These are phyloP conservation scores for Neurospora sp. DNA, from an alignment of 495 filamentous ascomycete genomes.

Conservation along the genomic window DNA sequence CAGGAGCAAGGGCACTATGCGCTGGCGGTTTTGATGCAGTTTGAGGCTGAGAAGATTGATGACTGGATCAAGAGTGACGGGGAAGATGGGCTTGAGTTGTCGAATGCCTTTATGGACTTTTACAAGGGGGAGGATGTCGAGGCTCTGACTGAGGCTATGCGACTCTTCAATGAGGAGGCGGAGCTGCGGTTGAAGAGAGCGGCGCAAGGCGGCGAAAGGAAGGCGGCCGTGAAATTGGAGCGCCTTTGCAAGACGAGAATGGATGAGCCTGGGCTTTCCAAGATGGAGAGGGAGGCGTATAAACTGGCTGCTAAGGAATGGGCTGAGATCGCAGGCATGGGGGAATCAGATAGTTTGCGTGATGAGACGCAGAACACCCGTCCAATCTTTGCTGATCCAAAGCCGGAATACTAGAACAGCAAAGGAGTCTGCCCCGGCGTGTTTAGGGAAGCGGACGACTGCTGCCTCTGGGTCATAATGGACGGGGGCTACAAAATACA, in stretches of 20 bases:
- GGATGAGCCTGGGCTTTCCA: not conserved
- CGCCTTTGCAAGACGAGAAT: not conserved
- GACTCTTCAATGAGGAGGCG: not conserved
- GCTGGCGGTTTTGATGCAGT: slow-evolving; percentile 19
- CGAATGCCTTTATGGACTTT: not conserved
- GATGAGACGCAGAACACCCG: not conserved
- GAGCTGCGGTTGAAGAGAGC: not conserved
- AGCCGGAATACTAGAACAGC: not conserved
- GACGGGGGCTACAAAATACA: not conserved
- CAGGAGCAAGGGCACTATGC: slow-evolving; percentile 6
- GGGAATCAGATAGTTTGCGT: not conserved
- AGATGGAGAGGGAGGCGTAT: not conserved
- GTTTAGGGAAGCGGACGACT: not conserved
- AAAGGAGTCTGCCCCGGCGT: not conserved
- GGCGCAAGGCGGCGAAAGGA: not conserved
- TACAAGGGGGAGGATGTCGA: not conserved
- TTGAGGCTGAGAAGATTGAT: slow-evolving; percentile 6
- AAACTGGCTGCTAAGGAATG: not conserved
- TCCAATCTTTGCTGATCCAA: not conserved
- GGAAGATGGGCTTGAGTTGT: not conserved
- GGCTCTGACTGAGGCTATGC: not conserved
- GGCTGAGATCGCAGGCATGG: not conserved
- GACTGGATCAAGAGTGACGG: slow-evolving; percentile 1
- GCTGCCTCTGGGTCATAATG: not conserved
- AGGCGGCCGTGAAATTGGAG: not conserved